Conservation (phyloP, 2,329 filamentous ascomycete species). For the Cladosporium velox region DNA sequence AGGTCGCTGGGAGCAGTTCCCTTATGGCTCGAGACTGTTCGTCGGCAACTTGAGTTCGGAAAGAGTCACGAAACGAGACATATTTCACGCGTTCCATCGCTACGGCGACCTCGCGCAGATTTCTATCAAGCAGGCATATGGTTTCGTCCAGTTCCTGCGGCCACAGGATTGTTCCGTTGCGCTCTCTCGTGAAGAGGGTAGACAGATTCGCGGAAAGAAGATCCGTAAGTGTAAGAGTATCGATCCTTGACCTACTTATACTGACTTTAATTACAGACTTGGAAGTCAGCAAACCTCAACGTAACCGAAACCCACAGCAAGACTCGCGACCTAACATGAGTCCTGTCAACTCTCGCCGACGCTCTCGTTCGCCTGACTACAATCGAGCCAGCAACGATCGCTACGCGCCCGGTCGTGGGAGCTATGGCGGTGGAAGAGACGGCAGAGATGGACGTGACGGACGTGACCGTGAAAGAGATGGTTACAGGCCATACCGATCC, state of each 20-base stretch:
- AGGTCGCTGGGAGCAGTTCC: slow-evolving; percentile 79
- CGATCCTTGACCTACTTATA: slow-evolving; percentile 14
- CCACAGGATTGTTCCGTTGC: slow-evolving; percentile 72
- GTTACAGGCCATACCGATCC: slow-evolving; percentile 54
- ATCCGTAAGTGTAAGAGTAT: slow-evolving; percentile 71
- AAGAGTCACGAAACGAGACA: slow-evolving; percentile 87
- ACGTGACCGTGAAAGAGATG: slow-evolving; percentile 52
- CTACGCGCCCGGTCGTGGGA: slow-evolving; percentile 3
- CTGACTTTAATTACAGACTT: slow-evolving; percentile 63
- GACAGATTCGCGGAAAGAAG: slow-evolving; percentile 81
- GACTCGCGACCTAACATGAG: slow-evolving; percentile 14
- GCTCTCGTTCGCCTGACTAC: slow-evolving; percentile 66
- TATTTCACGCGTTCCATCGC: slow-evolving; percentile 85
- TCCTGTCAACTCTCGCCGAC: slow-evolving; percentile 34
- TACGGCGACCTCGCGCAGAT: slow-evolving; percentile 91
- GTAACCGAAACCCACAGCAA: slow-evolving; percentile 38
- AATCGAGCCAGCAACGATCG: slow-evolving; percentile 43
- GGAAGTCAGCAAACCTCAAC: slow-evolving; percentile 86
- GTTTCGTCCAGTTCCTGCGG: slow-evolving; percentile 91
- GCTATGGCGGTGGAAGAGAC: slow-evolving; percentile 52
- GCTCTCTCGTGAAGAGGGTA: slow-evolving; percentile 75
- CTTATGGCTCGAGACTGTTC: slow-evolving; percentile 74
- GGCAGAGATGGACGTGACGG: slow-evolving; percentile 39
- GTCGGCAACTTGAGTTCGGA: slow-evolving; percentile 94
- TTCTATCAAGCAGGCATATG: slow-evolving; percentile 93